Percentiles rank a stretch among this genome's conserved stretches.
Conservation (phyloP, 2,329 filamentous ascomycete species). For the Blastomyces emzantsi region DNA sequence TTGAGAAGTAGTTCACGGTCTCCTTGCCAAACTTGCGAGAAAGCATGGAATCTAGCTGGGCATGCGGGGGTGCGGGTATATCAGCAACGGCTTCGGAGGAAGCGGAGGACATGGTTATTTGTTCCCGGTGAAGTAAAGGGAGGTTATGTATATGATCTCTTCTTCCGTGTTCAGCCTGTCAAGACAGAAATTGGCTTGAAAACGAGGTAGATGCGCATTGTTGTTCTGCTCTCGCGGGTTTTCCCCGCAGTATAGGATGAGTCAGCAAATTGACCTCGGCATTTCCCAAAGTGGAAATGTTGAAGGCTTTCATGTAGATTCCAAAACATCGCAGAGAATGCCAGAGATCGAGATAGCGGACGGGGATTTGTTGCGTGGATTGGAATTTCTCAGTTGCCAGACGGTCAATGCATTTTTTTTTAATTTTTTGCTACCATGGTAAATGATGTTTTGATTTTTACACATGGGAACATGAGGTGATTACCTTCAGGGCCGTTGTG, state of each 20-base stretch:
- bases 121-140: neutral
- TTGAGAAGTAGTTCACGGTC: constrained; percentile 45
- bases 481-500: neutral
- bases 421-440: too few relatives aligned
- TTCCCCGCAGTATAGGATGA: neutral
- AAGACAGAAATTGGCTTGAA: neutral
- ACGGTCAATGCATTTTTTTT: too few relatives aligned
- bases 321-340: too few relatives aligned
- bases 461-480: neutral
- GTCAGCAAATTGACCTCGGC: neutral
- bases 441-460: neutral
- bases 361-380: too few relatives aligned
- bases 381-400: too few relatives aligned
- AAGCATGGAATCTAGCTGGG: constrained; percentile 49
- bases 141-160: neutral
- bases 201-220: neutral
- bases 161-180: neutral
- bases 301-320: too few relatives aligned
- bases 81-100: constrained; percentile 6
- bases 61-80: constrained; percentile 50
- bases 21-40: constrained; percentile 42
- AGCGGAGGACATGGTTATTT: constrained; percentile 9
- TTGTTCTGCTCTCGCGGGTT: neutral
- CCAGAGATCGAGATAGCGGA: too few relatives aligned
- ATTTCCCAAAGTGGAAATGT: neutral